These are phyloP conservation scores for Botryotinia calthae DNA, from an alignment of 2,329 filamentous ascomycete species.

Conservation along the genomic window DNA sequence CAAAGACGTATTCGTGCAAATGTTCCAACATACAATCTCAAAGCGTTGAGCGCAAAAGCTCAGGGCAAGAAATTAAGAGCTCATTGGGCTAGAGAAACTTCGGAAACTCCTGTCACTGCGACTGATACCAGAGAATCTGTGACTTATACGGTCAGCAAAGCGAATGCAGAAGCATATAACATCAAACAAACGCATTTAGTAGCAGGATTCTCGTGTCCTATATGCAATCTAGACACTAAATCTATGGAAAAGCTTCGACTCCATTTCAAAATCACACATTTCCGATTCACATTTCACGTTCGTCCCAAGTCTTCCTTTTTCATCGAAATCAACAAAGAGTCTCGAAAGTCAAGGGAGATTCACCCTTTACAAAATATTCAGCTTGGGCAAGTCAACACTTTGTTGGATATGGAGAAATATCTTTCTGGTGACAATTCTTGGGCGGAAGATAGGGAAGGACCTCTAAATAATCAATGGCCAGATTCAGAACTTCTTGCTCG, in stretches of 20 bases:
- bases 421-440: conserved; percentile 48
- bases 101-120: conserved; percentile 25
- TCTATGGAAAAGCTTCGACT: conserved; percentile 29
- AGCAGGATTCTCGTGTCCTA: conserved; percentile 31
- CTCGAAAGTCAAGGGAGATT: conserved; percentile 32
- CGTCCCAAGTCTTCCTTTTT: conserved; percentile 46
- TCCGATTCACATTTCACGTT: conserved; percentile 31
- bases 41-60: conserved; percentile 56
- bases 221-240: conserved; percentile 27
- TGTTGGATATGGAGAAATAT: conserved; percentile 47
- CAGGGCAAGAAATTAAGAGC: conserved; percentile 51
- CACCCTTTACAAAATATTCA: conserved; percentile 43
- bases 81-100: conserved; percentile 40
- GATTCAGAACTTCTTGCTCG: conserved; percentile 26
- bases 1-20: conserved; percentile 29
- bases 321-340: conserved; percentile 32
- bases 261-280: conserved; percentile 33
- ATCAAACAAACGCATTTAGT: conserved; percentile 30
- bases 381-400: conserved; percentile 44
- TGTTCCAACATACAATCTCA: conserved; percentile 54
- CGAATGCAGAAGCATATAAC: conserved; percentile 26
- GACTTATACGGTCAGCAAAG: conserved; percentile 31
- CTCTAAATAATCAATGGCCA: conserved; percentile 38
- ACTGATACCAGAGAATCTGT: conserved; percentile 31
- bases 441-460: conserved; percentile 45